Percentiles rank a stretch among this genome's conserved stretches.
Evolutionary conservation across 306 rosid species (phyloP).

Genomic region (Ormosia semicastrata): DNA sequence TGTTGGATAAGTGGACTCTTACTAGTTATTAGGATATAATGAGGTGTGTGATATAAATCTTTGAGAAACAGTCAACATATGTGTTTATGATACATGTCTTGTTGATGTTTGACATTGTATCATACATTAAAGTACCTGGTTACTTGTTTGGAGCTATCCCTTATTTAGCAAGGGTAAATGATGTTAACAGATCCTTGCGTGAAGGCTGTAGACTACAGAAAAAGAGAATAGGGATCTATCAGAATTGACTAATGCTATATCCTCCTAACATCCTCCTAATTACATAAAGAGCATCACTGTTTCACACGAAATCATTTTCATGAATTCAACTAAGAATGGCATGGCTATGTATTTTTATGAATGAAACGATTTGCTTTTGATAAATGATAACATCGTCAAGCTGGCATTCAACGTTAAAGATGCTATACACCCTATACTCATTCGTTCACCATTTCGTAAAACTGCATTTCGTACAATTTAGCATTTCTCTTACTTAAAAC

Average conservation of each 20-base stretch:
- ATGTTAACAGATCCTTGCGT: not conserved
- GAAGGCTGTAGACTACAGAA: not conserved
- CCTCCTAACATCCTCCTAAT: not conserved
- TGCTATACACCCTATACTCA: not conserved
- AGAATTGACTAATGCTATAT: not conserved
- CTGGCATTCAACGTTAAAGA: not conserved
- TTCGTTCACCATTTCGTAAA: not conserved
- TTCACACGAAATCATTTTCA: not conserved
- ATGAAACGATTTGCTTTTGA: not conserved
- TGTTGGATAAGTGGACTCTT: not conserved
- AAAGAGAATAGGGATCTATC: not conserved
- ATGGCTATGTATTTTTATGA: not conserved
- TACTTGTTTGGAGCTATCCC: conserved; percentile 1
- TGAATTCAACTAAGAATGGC: not conserved
- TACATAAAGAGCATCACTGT: not conserved
- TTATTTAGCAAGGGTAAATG: not conserved
- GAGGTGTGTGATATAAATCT: not conserved
- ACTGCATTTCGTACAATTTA: not conserved
- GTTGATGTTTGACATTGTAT: not conserved
- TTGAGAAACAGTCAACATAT: not conserved
- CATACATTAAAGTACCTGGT: not conserved
- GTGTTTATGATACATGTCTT: not conserved
- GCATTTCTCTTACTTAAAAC: not conserved
- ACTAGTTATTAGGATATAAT: not conserved
- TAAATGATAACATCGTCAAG: not conserved